Percentiles rank a stretch among this genome's conserved stretches.
These are phyloP conservation scores for Poa annua DNA, from an alignment of 176 grass and related monocot species.

Conservation along the genomic window DNA sequence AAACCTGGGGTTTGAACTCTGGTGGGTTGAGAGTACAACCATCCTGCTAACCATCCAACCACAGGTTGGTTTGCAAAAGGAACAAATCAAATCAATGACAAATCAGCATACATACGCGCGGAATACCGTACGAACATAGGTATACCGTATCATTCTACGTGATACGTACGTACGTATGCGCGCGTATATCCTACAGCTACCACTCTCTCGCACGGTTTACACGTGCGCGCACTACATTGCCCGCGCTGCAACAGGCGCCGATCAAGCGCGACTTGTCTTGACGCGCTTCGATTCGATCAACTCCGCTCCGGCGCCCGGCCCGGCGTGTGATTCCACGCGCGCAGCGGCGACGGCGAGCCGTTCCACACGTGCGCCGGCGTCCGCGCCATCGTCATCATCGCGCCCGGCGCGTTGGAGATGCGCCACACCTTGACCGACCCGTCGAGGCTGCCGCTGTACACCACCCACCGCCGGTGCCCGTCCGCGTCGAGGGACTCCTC, in stretches of 20 bases:
- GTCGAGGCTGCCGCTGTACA: conserved; percentile 93
- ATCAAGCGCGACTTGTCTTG: neutral
- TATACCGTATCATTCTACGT: neutral
- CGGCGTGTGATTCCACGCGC: conserved; percentile 1
- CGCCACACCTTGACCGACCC: conserved; percentile 69
- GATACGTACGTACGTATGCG: conserved; percentile 20
- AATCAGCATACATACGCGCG: conserved; percentile 21
- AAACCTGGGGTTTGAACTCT: too few relatives aligned
- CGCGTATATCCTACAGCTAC: neutral
- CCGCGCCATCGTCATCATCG: neutral
- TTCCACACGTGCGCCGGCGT: conserved; percentile 10
- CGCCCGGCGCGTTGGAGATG: conserved; percentile 28
- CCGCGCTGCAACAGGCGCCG: too few relatives aligned
- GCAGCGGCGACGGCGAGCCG: conserved; percentile 24
- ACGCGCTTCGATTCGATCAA: too few relatives aligned
- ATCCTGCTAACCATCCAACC: too few relatives aligned
- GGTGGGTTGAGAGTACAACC: too few relatives aligned
- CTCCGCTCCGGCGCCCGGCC: conserved; percentile 32
- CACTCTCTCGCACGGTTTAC: conserved; percentile 3
- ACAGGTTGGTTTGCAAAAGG: too few relatives aligned
- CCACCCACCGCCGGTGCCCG: conserved; percentile 12
- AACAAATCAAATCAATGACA: neutral
- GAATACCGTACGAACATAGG: neutral
- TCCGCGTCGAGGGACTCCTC: conserved; percentile 7
- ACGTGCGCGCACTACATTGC: conserved; percentile 36